Conservation (phyloP, 257 asterid species). For the Solanum dulcamara region DNA sequence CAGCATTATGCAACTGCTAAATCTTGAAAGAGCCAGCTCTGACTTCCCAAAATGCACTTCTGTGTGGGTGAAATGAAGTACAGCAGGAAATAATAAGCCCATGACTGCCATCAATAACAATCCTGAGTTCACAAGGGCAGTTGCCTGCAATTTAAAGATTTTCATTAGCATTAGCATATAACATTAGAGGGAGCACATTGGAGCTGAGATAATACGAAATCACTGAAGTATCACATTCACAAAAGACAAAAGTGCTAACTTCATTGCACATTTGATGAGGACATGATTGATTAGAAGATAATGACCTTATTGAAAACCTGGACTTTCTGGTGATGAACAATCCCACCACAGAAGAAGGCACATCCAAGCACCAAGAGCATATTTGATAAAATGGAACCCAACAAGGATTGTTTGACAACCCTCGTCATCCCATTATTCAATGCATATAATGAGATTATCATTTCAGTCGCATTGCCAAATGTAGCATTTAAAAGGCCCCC, state of each 20-base stretch:
- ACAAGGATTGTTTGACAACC: conserved; percentile 82
- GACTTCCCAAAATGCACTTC: conserved; percentile 83
- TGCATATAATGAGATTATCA: conserved; percentile 88
- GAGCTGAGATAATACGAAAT: not conserved
- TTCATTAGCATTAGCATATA: conserved; percentile 14
- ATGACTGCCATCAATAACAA: conserved; percentile 94
- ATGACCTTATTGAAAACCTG: conserved; percentile 74
- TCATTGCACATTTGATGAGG: not conserved
- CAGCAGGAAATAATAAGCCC: conserved; percentile 91
- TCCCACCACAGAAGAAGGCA: conserved; percentile 88
- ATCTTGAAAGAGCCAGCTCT: conserved; percentile 85
- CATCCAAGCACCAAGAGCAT: conserved; percentile 98
- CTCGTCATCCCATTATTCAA: conserved; percentile 84
- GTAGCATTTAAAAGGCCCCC: conserved; percentile 97
- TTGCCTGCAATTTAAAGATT: conserved; percentile 40
- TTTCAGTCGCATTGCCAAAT: conserved; percentile 93
- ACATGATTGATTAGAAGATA: not conserved
- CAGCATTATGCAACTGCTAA: conserved; percentile 92
- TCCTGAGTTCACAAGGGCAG: conserved; percentile 86
- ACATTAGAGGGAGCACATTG: not conserved
- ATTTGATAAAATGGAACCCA: conserved; percentile 95
- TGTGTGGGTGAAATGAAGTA: conserved; percentile 80
- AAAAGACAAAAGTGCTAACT: not conserved
- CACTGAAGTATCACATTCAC: not conserved
- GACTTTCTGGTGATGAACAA: conserved; percentile 56